These are phyloP conservation scores for Viola odorata DNA, from an alignment of 345 rosid species.

Conservation along the genomic window DNA sequence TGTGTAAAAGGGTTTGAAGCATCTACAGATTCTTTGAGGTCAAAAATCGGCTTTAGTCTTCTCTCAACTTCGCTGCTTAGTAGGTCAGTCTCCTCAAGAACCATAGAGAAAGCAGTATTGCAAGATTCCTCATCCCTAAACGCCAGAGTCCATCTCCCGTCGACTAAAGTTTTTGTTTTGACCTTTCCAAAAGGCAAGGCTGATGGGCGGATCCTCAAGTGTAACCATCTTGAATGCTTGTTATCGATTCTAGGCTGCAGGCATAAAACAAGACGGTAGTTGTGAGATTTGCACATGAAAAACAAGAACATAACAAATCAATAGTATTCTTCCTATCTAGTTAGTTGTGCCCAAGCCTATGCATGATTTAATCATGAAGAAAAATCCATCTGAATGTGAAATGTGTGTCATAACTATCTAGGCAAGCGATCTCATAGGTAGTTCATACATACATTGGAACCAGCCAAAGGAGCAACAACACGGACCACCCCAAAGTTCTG, in stretches of 20 bases:
- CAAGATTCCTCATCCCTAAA: slow-evolving; percentile 78
- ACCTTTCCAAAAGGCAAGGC: slow-evolving; percentile 47
- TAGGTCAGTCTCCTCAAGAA: slow-evolving; percentile 47
- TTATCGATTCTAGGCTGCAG: slow-evolving; percentile 79
- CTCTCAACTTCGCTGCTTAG: slow-evolving; percentile 74
- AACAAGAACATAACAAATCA: neutral
- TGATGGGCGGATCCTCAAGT: slow-evolving; percentile 82
- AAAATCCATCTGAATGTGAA: neutral
- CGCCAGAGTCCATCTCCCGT: slow-evolving; percentile 96
- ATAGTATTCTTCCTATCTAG: neutral
- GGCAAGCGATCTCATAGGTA: neutral
- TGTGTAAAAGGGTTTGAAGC: slow-evolving; percentile 17
- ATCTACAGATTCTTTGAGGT: slow-evolving; percentile 42
- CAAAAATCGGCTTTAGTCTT: slow-evolving; percentile 57
- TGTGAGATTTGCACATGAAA: neutral
- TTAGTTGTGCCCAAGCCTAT: neutral
- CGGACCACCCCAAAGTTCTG: slow-evolving; percentile 63
- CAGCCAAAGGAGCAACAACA: slow-evolving; percentile 79
- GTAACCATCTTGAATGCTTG: slow-evolving; percentile 80
- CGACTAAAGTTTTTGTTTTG: slow-evolving; percentile 65
- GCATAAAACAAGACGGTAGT: slow-evolving; percentile 5
- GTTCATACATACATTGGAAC: slow-evolving; percentile 57
- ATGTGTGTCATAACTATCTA: neutral
- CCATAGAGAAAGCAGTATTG: slow-evolving; percentile 64
- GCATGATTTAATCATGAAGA: neutral